A percentile compares a stretch with the other conserved stretches of the same genome.
These are phyloP conservation scores for Rhododendron griersonianum DNA, from an alignment of 148 eudicot species.

Conservation along the genomic window DNA sequence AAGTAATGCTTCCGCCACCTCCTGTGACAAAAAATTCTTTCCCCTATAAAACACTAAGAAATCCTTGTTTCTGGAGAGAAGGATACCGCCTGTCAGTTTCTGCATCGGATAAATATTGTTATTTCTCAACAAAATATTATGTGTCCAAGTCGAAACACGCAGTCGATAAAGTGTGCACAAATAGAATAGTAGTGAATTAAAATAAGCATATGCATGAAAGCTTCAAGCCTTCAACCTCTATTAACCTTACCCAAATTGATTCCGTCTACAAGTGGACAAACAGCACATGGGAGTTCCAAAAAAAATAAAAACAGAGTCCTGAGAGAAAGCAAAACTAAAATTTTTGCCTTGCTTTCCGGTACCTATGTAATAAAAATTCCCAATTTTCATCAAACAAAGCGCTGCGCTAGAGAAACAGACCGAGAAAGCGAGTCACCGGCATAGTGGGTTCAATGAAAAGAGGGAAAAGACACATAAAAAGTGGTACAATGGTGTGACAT, in stretches of 20 bases:
- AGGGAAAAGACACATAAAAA: background rate
- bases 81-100: conserved; percentile 83
- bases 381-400: background rate
- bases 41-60: conserved; percentile 92
- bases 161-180: background rate
- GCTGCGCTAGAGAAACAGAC: background rate
- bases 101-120: conserved; percentile 27
- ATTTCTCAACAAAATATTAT: conserved; percentile 1
- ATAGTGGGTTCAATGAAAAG: background rate
- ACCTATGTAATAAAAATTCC: background rate
- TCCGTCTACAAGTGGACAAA: background rate
- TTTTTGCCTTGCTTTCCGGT: background rate
- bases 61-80: conserved; percentile 94
- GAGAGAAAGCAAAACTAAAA: background rate
- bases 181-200: background rate
- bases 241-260: background rate
- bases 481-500: background rate
- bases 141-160: background rate
- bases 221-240: background rate
- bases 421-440: background rate
- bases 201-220: background rate
- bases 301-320: background rate
- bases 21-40: conserved; percentile 75
- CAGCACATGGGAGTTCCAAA: background rate
- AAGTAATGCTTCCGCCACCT: conserved; percentile 68